Conservation (phyloP, 139 green algal genomes). For the Chlamydomonas schloesseri region DNA sequence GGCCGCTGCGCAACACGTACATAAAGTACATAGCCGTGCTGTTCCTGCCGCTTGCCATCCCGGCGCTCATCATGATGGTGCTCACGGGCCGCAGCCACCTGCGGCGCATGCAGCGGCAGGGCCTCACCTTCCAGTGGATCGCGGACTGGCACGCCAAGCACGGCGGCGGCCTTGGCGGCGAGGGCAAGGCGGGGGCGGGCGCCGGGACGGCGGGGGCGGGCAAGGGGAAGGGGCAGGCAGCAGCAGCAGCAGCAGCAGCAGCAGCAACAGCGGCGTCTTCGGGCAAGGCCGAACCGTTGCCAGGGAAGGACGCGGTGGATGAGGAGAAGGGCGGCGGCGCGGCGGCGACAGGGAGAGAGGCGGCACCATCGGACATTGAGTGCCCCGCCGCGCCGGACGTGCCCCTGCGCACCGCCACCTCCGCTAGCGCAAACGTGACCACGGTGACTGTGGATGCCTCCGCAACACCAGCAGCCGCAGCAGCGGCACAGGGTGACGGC, state of each 20-base stretch:
- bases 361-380: not conserved
- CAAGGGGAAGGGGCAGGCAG: not conserved
- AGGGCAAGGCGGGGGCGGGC: no score
- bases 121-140: conserved; percentile 36
- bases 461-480: no score
- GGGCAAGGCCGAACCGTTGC: not conserved
- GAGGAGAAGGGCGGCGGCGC: not conserved
- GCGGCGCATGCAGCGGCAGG: not conserved
- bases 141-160: not conserved
- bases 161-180: not conserved
- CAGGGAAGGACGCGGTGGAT: not conserved
- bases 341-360: no score
- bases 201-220: no score
- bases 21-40: not conserved
- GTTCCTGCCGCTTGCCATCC: not conserved
- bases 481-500: no score
- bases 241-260: no score
- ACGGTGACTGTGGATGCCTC: no score
- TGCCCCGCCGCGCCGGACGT: conserved; percentile 18
- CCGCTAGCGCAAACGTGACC: no score
- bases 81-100: conserved; percentile 6
- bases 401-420: not conserved
- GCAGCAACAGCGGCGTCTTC: not conserved
- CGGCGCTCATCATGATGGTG: not conserved
- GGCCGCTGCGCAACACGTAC: conserved; percentile 29